Percentiles rank a stretch among this genome's conserved stretches.
These are phyloP conservation scores for Boeremia exigua DNA, from an alignment of 2,329 filamentous ascomycete genomes.

Conservation along the genomic window DNA sequence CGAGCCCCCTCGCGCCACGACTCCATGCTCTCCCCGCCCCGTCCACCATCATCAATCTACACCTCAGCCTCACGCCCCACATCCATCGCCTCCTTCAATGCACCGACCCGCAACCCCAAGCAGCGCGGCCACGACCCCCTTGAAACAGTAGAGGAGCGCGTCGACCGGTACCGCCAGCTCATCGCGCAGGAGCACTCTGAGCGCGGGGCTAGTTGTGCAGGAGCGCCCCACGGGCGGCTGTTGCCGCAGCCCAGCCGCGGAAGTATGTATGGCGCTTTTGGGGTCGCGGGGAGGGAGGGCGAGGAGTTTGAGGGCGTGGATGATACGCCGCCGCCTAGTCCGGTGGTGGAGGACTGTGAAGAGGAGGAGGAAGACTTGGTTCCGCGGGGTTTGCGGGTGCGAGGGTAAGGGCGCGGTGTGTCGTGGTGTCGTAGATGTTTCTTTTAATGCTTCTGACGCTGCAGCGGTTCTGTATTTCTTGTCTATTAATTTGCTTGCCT, in stretches of 20 bases:
- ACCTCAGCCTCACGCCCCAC: background rate
- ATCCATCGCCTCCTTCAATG: background rate
- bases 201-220: background rate
- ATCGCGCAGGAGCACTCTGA: background rate
- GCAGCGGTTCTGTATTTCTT: too few species aligned
- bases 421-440: background rate
- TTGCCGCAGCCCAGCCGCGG: constrained; percentile 4
- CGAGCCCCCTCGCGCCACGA: background rate
- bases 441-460: background rate
- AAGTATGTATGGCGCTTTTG: constrained; percentile 8
- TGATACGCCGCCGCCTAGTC: background rate
- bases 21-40: background rate
- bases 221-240: background rate
- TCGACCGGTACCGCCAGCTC: background rate
- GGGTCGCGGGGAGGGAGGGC: background rate
- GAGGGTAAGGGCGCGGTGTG: background rate
- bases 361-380: background rate
- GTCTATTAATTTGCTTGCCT: too few species aligned
- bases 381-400: background rate
- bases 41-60: background rate
- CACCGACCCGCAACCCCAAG: background rate
- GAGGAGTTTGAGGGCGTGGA: background rate
- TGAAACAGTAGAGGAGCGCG: background rate
- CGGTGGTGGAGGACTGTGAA: background rate
- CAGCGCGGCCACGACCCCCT: constrained; percentile 4